These are phyloP conservation scores for Epichloe sp. DNA, from an alignment of 2,329 filamentous ascomycete genomes.

Conservation along the genomic window DNA sequence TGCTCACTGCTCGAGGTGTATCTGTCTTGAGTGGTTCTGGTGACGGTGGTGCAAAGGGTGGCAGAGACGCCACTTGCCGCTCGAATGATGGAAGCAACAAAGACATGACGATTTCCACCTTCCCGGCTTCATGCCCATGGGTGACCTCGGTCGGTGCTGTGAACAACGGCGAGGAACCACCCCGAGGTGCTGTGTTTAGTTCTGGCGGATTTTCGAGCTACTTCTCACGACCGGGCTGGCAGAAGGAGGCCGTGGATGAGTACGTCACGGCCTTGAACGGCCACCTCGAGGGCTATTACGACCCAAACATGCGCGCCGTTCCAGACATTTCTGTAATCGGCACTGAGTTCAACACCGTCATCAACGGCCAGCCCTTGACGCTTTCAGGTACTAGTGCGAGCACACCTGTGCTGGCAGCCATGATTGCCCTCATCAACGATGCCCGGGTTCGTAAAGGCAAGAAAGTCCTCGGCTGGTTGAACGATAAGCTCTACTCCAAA, in stretches of 20 bases:
- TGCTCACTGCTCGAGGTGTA: constrained; percentile 38
- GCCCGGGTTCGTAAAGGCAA: constrained; percentile 35
- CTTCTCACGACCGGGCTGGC: constrained; percentile 33
- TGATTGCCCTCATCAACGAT: constrained; percentile 43
- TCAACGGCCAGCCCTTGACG: constrained; percentile 13
- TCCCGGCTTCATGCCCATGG: constrained; percentile 55
- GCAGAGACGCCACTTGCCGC: constrained; percentile 36
- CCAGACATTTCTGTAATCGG: constrained; percentile 44
- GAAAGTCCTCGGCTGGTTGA: constrained; percentile 39
- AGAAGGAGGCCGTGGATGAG: constrained; percentile 24
- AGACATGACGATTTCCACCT: constrained; percentile 44
- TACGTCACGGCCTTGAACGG: constrained; percentile 29
- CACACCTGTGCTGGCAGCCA: constrained; percentile 39
- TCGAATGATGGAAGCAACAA: constrained; percentile 45
- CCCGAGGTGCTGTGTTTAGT: constrained; percentile 31
- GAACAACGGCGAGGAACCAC: constrained; percentile 20
- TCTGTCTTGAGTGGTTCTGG: constrained; percentile 38
- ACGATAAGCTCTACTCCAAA: constrained; percentile 31
- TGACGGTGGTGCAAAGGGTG: constrained; percentile 34
- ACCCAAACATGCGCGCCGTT: constrained; percentile 31
- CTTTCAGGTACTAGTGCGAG: constrained; percentile 37
- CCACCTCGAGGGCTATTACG: constrained; percentile 31
- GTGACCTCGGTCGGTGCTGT: constrained; percentile 55
- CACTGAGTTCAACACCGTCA: constrained; percentile 36
- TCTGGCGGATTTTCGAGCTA: constrained; percentile 40